Conservation (phyloP, 1,139 yeast genomes). For the Arxiozyma heterogenica region DNA sequence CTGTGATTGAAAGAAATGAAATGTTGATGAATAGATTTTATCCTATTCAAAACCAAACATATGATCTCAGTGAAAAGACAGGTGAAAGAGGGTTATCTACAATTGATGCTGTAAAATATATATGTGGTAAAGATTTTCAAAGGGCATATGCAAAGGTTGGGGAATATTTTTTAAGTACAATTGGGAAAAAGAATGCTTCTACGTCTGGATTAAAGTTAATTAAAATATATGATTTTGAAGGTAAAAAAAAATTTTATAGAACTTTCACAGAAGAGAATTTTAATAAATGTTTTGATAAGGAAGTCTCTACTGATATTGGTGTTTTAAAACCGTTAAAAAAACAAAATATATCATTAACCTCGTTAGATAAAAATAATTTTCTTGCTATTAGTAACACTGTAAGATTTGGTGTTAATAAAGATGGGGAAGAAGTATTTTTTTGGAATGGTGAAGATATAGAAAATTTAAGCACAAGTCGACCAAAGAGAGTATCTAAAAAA, state of each 20-base stretch:
- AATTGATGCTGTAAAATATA: conserved; percentile 39
- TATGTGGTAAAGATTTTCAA: conserved; percentile 48
- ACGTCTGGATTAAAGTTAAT: conserved; percentile 39
- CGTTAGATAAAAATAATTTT: conserved; percentile 17
- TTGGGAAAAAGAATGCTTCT: conserved; percentile 30
- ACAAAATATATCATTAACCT: conserved; percentile 10
- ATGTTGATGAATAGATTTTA: conserved; percentile 41
- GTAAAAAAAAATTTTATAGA: conserved; percentile 63
- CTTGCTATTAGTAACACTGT: conserved; percentile 23
- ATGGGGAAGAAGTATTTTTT: conserved; percentile 21
- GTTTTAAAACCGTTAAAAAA: conserved; percentile 4
- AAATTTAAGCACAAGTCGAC: conserved; percentile 15
- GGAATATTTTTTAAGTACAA: conserved; percentile 37
- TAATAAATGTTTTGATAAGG: conserved; percentile 22
- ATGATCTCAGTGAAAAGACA: conserved; percentile 36
- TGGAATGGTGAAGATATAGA: conserved; percentile 28
- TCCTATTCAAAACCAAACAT: conserved; percentile 58
- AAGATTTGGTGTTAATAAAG: conserved; percentile 17
- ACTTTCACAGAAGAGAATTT: conserved; percentile 46
- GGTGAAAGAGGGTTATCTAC: conserved; percentile 48
- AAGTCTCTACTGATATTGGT: neutral
- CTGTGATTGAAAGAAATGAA: conserved; percentile 18
- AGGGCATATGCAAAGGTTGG: conserved; percentile 44
- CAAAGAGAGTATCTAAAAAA: conserved; percentile 19
- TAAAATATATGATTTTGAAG: conserved; percentile 62